Percentiles rank a stretch among this genome's conserved stretches.
Evolutionary conservation across 139 green algal genomes (phyloP).

Genomic region (Auxenochlorella protothecoides): DNA sequence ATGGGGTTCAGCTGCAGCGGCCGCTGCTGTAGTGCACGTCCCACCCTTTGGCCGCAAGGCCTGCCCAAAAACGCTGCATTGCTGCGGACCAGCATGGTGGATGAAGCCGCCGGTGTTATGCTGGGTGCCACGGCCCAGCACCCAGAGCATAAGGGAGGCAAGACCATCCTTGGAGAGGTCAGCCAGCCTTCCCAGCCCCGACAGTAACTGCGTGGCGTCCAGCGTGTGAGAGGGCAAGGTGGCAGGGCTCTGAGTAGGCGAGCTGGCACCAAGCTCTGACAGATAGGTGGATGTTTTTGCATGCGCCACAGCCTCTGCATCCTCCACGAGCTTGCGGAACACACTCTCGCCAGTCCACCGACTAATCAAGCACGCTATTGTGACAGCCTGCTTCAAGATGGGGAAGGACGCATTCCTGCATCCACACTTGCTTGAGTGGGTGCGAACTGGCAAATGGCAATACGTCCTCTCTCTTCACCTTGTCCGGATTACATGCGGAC

Average conservation of each 20-base stretch:
- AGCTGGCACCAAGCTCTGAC: background rate
- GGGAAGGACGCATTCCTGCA: too few relatives aligned
- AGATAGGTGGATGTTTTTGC: background rate
- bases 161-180: slow-evolving; percentile 28
- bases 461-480: too few relatives aligned
- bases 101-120: slow-evolving; percentile 31
- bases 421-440: too few relatives aligned
- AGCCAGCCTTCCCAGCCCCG: slow-evolving; percentile 2
- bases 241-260: too few relatives aligned
- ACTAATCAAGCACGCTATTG: slow-evolving; percentile 37
- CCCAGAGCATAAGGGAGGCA: slow-evolving; percentile 43
- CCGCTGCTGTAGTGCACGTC: too few relatives aligned
- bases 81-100: slow-evolving; percentile 24
- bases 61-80: slow-evolving; percentile 31
- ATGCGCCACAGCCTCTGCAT: slow-evolving; percentile 3
- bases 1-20: slow-evolving; percentile 14
- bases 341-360: slow-evolving; percentile 41
- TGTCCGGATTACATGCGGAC: too few relatives aligned
- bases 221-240: too few relatives aligned
- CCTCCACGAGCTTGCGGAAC: slow-evolving; percentile 38
- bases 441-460: too few relatives aligned
- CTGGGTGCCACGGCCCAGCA: slow-evolving; percentile 42
- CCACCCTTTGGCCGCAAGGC: slow-evolving; percentile 42
- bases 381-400: slow-evolving; percentile 7
- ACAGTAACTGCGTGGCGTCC: too few relatives aligned